Evolutionary conservation across 495 filamentous ascomycete genomes (phyloP).

Genomic region (Elaphomyces granulatus): DNA sequence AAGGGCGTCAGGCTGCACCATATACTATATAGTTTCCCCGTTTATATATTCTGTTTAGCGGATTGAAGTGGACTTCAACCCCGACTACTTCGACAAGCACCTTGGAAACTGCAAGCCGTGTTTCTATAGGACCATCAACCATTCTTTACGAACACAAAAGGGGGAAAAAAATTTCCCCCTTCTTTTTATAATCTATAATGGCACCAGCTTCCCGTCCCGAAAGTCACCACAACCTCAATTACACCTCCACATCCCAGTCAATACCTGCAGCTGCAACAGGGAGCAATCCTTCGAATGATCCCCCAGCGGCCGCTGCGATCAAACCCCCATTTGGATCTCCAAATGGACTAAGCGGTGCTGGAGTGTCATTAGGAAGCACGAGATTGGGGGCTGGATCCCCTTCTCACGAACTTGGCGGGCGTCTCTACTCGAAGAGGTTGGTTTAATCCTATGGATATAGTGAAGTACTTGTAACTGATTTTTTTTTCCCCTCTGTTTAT

Average conservation of each 20-base stretch:
- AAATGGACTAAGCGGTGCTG: conserved; percentile 44
- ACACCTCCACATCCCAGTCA: conserved; percentile 57
- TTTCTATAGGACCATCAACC: not conserved
- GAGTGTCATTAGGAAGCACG: conserved; percentile 55
- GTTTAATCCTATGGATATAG: conserved; percentile 3
- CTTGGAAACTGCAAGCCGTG: too few species aligned
- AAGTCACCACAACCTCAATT: conserved; percentile 62
- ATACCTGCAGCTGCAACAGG: conserved; percentile 78
- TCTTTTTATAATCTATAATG: conserved; percentile 54
- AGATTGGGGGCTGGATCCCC: conserved; percentile 92
- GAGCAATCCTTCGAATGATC: conserved; percentile 75
- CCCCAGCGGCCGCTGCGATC: conserved; percentile 47
- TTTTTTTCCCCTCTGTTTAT: conserved; percentile 4
- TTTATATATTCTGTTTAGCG: too few species aligned
- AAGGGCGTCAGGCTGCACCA: not conserved
- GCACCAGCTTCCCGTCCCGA: conserved; percentile 57
- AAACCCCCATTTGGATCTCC: conserved; percentile 65
- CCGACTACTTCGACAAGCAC: too few species aligned
- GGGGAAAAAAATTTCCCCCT: too few species aligned
- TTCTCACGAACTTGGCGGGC: conserved; percentile 71
- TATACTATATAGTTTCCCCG: too few species aligned
- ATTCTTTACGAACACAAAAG: too few species aligned
- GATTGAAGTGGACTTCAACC: not conserved
- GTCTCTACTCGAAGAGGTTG: conserved; percentile 87
- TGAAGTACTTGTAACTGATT: conserved; percentile 4